Conservation (phyloP, 2,329 filamentous ascomycete genomes). For the Apiospora saccharicola region DNA sequence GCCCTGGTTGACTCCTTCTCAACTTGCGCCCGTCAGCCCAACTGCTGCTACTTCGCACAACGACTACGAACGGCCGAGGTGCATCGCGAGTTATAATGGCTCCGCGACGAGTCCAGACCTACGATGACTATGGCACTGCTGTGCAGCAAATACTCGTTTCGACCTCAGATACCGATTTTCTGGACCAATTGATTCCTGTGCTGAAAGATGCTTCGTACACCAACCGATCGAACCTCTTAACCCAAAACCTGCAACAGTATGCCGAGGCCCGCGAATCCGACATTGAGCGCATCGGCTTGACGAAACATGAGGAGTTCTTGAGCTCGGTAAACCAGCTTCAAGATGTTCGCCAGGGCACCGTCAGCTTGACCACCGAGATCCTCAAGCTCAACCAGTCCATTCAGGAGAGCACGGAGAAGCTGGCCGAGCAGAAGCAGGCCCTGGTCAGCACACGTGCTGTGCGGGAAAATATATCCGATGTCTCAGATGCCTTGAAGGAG, state of each 20-base stretch:
- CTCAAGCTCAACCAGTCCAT: constrained; percentile 93
- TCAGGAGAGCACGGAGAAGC: constrained; percentile 90
- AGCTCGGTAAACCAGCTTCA: constrained; percentile 94
- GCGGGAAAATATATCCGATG: constrained; percentile 94
- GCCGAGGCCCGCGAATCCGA: constrained; percentile 87
- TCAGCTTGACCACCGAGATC: constrained; percentile 88
- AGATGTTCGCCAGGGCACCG: constrained; percentile 87
- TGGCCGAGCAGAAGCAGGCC: constrained; percentile 93
- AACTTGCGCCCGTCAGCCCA: constrained; percentile 8
- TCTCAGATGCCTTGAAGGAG: constrained; percentile 85
- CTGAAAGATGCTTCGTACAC: constrained; percentile 87
- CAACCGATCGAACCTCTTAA: constrained; percentile 74
- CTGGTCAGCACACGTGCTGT: constrained; percentile 92
- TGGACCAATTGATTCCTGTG: constrained; percentile 93
- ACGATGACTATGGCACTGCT: constrained; percentile 45
- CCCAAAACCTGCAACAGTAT: constrained; percentile 81
- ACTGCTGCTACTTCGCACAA: constrained; percentile 9
- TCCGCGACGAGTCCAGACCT: constrained; percentile 43
- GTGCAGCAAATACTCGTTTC: constrained; percentile 84
- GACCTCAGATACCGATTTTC: constrained; percentile 89
- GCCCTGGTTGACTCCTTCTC: not conserved
- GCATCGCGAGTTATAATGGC: constrained; percentile 24
- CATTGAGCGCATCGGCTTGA: constrained; percentile 93
- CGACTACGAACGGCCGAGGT: not conserved
- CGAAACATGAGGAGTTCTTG: constrained; percentile 96